A percentile compares a stretch with the other conserved stretches of the same genome.
Evolutionary conservation across 2,329 filamentous ascomycete species (phyloP).

Genomic region (Drechslerella coelobrocha): DNA sequence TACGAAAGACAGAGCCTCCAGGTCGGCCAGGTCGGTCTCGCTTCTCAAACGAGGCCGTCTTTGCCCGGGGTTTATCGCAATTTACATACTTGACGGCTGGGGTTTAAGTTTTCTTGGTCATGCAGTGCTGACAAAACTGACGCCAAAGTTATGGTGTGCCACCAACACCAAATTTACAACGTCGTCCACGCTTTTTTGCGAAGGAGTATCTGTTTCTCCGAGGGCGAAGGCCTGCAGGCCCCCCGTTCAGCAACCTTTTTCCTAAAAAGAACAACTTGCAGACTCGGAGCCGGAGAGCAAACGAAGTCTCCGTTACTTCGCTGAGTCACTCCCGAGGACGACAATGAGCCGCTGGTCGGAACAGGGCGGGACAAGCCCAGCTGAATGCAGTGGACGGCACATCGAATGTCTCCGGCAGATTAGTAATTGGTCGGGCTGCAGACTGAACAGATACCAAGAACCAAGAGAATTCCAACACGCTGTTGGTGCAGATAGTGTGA

Average conservation of each 20-base stretch:
- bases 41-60: slow-evolving; percentile 8
- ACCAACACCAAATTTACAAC: slow-evolving; percentile 22
- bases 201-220: slow-evolving; percentile 3
- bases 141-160: slow-evolving; percentile 4
- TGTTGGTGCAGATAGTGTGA: not conserved
- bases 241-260: slow-evolving; percentile 5
- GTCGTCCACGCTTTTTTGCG: not conserved
- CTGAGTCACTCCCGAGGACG: not conserved
- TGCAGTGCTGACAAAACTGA: slow-evolving; percentile 5
- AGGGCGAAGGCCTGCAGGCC: slow-evolving; percentile 5
- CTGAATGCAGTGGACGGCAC: too few species aligned
- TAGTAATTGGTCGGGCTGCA: too few species aligned
- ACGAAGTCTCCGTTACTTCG: slow-evolving; percentile 9
- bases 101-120: slow-evolving; percentile 12
- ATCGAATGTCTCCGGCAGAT: slow-evolving; percentile 19
- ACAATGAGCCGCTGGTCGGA: not conserved
- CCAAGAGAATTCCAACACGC: slow-evolving; percentile 2
- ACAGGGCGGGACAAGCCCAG: too few species aligned
- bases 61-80: slow-evolving; percentile 60
- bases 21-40: slow-evolving; percentile 18
- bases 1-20: slow-evolving; percentile 17
- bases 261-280: not conserved
- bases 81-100: slow-evolving; percentile 1
- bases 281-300: slow-evolving; percentile 6
- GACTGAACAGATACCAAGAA: not conserved